Percentiles rank a stretch among this genome's conserved stretches.
Evolutionary conservation across 2,329 filamentous ascomycete species (phyloP).

Genomic region (Apiospora hydei): DNA sequence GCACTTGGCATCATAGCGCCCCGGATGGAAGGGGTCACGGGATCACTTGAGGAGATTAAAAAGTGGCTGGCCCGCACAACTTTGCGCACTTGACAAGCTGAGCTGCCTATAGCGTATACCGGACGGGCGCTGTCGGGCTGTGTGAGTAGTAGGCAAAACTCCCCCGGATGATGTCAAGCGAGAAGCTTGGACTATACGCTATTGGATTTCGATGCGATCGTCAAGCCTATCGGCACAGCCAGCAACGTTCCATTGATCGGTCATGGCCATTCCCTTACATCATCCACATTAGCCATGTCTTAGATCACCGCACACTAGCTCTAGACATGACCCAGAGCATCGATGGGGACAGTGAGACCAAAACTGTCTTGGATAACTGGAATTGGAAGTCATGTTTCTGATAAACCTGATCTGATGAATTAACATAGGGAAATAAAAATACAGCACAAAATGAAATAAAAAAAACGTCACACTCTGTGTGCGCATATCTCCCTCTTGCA

Average conservation of each 20-base stretch:
- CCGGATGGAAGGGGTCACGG: slow-evolving; percentile 1
- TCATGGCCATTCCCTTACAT: neutral
- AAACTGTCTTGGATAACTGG: neutral
- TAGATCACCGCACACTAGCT: neutral
- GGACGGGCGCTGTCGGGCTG: neutral
- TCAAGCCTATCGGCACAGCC: neutral
- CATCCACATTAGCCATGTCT: neutral
- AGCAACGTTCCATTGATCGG: neutral
- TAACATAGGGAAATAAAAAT: slow-evolving; percentile 2
- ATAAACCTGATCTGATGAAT: neutral
- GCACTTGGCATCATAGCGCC: slow-evolving; percentile 16
- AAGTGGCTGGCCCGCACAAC: neutral
- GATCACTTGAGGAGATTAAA: slow-evolving; percentile 6
- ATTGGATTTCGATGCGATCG: slow-evolving; percentile 14
- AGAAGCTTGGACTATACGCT: slow-evolving; percentile 16
- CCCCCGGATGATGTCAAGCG: neutral
- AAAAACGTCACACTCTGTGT: neutral
- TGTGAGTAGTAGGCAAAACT: neutral
- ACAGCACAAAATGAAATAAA: neutral
- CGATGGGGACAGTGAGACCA: neutral
- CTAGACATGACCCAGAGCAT: neutral
- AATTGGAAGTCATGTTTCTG: neutral
- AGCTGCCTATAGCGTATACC: neutral
- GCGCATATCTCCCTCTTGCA: slow-evolving; percentile 5
- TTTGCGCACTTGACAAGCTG: neutral